These are phyloP conservation scores for Bondarzewia mesenterica DNA, from an alignment of 1,284 basidiomycete species.

Conservation along the genomic window DNA sequence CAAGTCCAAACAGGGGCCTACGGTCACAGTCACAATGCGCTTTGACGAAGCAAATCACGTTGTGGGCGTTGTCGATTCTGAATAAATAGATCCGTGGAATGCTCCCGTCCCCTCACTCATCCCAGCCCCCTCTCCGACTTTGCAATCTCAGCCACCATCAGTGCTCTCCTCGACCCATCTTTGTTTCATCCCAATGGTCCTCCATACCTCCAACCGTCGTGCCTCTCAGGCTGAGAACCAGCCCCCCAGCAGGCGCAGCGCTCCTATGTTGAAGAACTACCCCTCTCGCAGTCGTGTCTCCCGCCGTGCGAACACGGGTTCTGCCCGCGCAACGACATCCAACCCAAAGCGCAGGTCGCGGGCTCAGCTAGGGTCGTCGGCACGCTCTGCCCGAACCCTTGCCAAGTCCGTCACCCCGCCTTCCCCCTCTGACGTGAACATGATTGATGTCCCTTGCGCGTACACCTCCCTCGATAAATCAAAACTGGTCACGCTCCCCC, in stretches of 20 bases:
- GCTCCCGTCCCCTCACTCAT: not conserved
- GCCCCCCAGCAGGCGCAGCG: not conserved
- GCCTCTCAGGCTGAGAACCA: constrained; percentile 1
- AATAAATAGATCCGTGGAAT: not conserved
- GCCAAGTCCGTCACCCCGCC: not conserved
- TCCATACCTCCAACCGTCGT: constrained; percentile 3
- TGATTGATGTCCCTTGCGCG: constrained; percentile 1
- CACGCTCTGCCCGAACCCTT: not conserved
- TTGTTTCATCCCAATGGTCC: constrained; percentile 2
- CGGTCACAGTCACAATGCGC: not conserved
- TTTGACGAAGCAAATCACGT: not conserved
- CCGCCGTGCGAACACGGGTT: constrained; percentile 6
- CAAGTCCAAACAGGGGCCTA: not conserved
- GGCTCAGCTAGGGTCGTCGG: not conserved
- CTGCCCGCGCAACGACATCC: not conserved
- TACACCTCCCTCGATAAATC: not conserved
- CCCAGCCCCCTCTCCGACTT: not conserved
- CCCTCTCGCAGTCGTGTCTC: constrained; percentile 10
- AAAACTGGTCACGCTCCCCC: constrained; percentile 1
- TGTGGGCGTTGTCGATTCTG: not conserved
- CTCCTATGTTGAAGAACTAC: constrained; percentile 1
- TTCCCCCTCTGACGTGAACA: constrained; percentile 7
- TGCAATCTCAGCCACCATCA: too few species aligned
- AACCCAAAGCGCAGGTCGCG: not conserved
- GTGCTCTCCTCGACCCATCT: not conserved